Percentiles rank a stretch among this genome's conserved stretches.
These are phyloP conservation scores for Phoma sp. DNA, from an alignment of 2,329 filamentous ascomycete species.

Conservation along the genomic window DNA sequence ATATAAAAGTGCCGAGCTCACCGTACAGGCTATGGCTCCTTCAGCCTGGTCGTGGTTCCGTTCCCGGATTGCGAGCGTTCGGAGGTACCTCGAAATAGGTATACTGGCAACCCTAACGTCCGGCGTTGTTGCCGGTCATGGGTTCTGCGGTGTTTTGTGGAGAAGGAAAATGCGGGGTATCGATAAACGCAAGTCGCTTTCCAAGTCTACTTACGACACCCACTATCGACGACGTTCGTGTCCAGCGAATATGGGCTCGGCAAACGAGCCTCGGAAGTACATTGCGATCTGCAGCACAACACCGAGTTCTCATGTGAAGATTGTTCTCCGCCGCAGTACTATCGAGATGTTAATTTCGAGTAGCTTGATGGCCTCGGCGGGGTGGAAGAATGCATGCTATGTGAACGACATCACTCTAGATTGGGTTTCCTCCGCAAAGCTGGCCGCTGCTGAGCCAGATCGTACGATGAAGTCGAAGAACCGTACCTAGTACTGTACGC, in stretches of 20 bases:
- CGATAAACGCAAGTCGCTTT: conserved; percentile 14
- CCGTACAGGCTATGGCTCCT: conserved; percentile 10
- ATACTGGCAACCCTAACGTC: conserved; percentile 7
- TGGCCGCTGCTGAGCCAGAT: not conserved
- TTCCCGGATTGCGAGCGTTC: not conserved
- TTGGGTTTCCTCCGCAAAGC: not conserved
- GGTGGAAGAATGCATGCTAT: not conserved
- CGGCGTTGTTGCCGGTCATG: conserved; percentile 14
- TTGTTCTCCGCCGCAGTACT: not conserved
- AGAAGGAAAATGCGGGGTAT: conserved; percentile 20
- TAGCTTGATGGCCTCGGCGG: not conserved
- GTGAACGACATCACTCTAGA: too few relatives aligned
- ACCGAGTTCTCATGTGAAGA: conserved; percentile 11
- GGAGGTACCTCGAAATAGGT: conserved; percentile 18
- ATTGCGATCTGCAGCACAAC: not conserved
- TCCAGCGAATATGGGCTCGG: conserved; percentile 4
- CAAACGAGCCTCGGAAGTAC: conserved; percentile 6
- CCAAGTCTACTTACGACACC: conserved; percentile 8
- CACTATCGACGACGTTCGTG: not conserved
- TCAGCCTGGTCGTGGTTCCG: conserved; percentile 3
- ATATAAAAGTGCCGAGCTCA: conserved; percentile 13
- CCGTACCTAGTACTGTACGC: not conserved
- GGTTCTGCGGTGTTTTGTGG: conserved; percentile 9
- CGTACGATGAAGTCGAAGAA: not conserved
- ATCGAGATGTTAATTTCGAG: not conserved